Conservation (phyloP, 2,329 filamentous ascomycete genomes). For the Stagonosporopsis chrysanthemi region DNA sequence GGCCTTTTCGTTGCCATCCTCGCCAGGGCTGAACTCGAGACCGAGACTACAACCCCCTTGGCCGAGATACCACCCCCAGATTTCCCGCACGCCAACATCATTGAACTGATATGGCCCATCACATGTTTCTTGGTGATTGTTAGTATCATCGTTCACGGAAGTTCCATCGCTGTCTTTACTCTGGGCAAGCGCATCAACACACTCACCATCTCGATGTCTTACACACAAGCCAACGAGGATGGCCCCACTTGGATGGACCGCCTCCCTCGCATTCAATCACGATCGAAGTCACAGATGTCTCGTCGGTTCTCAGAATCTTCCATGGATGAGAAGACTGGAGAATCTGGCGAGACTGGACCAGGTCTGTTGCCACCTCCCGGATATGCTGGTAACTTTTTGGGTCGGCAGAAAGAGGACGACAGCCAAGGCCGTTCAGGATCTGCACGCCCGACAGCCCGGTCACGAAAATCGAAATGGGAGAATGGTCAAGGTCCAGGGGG, state of each 20-base stretch:
- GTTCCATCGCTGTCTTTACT: slow-evolving; percentile 97
- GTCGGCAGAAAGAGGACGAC: slow-evolving; percentile 80
- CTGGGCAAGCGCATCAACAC: slow-evolving; percentile 98
- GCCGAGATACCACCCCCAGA: slow-evolving; percentile 65
- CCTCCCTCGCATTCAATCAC: slow-evolving; percentile 81
- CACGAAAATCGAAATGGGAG: slow-evolving; percentile 69
- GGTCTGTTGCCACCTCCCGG: slow-evolving; percentile 76
- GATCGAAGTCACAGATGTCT: slow-evolving; percentile 82
- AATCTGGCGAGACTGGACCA: slow-evolving; percentile 59
- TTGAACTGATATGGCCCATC: slow-evolving; percentile 93
- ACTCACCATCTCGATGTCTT: slow-evolving; percentile 91
- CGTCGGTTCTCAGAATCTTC: slow-evolving; percentile 68
- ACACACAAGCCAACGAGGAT: slow-evolving; percentile 87
- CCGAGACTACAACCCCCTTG: slow-evolving; percentile 75
- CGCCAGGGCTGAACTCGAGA: slow-evolving; percentile 89
- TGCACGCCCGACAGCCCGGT: slow-evolving; percentile 49
- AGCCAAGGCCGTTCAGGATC: slow-evolving; percentile 65
- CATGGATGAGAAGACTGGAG: slow-evolving; percentile 64
- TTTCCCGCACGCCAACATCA: slow-evolving; percentile 71
- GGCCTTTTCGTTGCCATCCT: slow-evolving; percentile 95
- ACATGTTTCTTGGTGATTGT: slow-evolving; percentile 91
- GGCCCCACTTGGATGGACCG: slow-evolving; percentile 95
- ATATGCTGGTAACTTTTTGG: slow-evolving; percentile 77
- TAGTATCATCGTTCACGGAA: slow-evolving; percentile 95
- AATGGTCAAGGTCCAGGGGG: slow-evolving; percentile 79